These are phyloP conservation scores for Pleurotus ostreatus DNA, from an alignment of 768 basidiomycete genomes.

Conservation along the genomic window DNA sequence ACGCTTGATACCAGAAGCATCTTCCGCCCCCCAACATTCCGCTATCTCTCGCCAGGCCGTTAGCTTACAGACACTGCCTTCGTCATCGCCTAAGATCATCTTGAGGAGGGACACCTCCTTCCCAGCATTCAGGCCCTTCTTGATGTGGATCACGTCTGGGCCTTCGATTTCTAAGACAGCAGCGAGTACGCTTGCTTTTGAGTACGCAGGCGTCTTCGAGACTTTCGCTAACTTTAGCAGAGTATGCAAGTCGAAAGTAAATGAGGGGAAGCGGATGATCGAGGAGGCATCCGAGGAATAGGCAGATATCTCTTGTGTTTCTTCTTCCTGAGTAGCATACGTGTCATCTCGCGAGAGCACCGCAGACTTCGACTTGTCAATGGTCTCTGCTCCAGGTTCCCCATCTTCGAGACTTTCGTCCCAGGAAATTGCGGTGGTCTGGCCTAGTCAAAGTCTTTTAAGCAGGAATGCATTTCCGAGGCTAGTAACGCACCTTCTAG, in stretches of 20 bases:
- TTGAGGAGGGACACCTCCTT: conserved; percentile 65
- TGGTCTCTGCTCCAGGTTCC: neutral
- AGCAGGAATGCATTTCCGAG: too few species aligned
- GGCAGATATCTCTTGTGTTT: conserved; percentile 46
- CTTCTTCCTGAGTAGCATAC: conserved; percentile 10
- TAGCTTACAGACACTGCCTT: conserved; percentile 62
- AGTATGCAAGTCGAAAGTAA: conserved; percentile 65
- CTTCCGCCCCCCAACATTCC: conserved; percentile 58
- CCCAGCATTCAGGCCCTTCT: conserved; percentile 67
- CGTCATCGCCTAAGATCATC: conserved; percentile 72
- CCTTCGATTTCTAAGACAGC: conserved; percentile 76
- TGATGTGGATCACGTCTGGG: conserved; percentile 62
- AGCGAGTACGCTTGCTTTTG: conserved; percentile 56
- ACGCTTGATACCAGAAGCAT: conserved; percentile 45
- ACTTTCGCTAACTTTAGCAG: conserved; percentile 49
- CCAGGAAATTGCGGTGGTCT: conserved; percentile 3
- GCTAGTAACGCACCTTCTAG: neutral
- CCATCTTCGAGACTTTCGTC: conserved; percentile 13
- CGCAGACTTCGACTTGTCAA: conserved; percentile 17
- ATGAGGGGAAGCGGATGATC: conserved; percentile 68
- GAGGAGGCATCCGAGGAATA: conserved; percentile 66
- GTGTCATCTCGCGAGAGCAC: conserved; percentile 20
- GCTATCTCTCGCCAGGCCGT: conserved; percentile 80
- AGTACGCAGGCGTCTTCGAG: conserved; percentile 27
- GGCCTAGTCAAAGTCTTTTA: neutral